Conservation (phyloP, 225 moss, liverwort and hornwort genomes). For the Rhytidiadelphus loreus region DNA sequence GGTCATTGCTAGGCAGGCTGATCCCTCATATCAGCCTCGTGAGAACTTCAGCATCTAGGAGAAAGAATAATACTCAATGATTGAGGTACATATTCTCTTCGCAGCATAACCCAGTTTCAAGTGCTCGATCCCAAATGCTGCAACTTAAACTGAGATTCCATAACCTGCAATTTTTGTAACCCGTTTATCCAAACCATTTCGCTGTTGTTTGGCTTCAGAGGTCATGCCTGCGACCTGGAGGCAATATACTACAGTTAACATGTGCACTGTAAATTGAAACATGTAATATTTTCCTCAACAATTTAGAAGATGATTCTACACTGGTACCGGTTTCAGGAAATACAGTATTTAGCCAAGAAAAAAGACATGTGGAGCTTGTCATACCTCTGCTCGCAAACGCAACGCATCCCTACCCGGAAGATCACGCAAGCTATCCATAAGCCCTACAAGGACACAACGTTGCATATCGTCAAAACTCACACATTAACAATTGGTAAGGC, state of each 20-base stretch:
- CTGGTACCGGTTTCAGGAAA: neutral
- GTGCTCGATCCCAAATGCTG: constrained; percentile 2
- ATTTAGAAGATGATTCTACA: neutral
- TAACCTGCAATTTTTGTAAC: constrained; percentile 33
- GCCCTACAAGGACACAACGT: constrained; percentile 31
- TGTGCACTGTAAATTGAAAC: neutral
- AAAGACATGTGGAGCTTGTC: neutral
- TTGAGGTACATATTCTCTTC: neutral
- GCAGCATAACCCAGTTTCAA: neutral
- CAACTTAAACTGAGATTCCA: constrained; percentile 40
- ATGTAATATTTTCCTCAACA: neutral
- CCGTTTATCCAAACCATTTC: constrained; percentile 29
- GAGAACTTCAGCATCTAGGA: constrained; percentile 1
- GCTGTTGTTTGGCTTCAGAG: constrained; percentile 43
- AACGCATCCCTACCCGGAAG: constrained; percentile 84
- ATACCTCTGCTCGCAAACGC: constrained; percentile 81
- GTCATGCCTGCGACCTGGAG: constrained; percentile 50
- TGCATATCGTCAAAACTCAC: neutral
- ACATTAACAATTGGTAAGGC: neutral
- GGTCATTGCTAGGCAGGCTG: constrained; percentile 6
- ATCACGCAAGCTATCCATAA: constrained; percentile 83
- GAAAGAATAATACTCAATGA: constrained; percentile 1
- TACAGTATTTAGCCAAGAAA: neutral
- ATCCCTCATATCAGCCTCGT: constrained; percentile 7
- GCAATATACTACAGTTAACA: neutral